phyloP scores from a whole-genome alignment of 1,139 yeast species.

The Nadsonia starkeyi-henricii region DNA sequence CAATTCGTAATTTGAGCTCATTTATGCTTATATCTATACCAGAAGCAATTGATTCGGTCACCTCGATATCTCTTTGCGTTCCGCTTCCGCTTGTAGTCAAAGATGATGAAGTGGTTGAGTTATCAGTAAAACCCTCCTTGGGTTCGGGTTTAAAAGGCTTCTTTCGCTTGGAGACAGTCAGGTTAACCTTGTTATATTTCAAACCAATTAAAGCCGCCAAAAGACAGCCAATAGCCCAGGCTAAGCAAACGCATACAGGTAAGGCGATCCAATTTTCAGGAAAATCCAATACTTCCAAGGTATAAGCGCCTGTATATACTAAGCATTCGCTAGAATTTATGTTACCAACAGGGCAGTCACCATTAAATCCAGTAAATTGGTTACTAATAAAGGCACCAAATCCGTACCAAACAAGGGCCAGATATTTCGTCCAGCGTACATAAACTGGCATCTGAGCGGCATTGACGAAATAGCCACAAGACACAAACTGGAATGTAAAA shows the following conservation, averaged over 20 bases:
- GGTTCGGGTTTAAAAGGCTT: slow-evolving; percentile 1
- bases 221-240: slow-evolving; percentile 47
- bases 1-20: slow-evolving; percentile 2
- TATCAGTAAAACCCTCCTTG: background rate
- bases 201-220: slow-evolving; percentile 31
- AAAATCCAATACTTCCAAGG: slow-evolving; percentile 46
- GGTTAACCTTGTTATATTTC: slow-evolving; percentile 36
- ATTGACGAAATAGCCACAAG: slow-evolving; percentile 72
- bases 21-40: slow-evolving; percentile 2
- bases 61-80: too few species aligned
- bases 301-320: slow-evolving; percentile 35
- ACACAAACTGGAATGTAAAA: slow-evolving; percentile 61
- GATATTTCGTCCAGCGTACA: slow-evolving; percentile 70
- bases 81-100: background rate
- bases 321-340: slow-evolving; percentile 30
- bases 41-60: background rate
- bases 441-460: slow-evolving; percentile 68
- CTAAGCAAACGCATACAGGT: slow-evolving; percentile 48
- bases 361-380: slow-evolving; percentile 47
- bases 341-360: slow-evolving; percentile 38
- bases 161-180: slow-evolving; percentile 30
- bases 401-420: slow-evolving; percentile 64
- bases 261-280: slow-evolving; percentile 50
- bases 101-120: too few species aligned
- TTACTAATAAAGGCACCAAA: slow-evolving; percentile 58